Evolutionary conservation across 2,329 filamentous ascomycete genomes (phyloP), one percentile per base, ranked within the genome.

Genomic region (Cladophialophora psammophila): DNA sequence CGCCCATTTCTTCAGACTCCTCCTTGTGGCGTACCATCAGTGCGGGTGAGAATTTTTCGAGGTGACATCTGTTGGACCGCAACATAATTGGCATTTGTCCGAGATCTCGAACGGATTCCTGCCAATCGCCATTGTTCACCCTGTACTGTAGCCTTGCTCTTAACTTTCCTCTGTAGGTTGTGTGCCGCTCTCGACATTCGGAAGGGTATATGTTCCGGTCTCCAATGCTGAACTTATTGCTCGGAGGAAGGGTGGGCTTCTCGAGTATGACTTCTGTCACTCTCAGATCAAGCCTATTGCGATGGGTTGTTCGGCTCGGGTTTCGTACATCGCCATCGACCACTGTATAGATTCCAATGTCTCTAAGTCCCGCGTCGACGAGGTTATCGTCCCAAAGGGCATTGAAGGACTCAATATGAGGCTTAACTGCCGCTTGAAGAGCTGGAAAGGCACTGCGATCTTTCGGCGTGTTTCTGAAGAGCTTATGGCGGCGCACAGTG

Each of bases 331-430:
- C 87, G 71, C 93, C 93, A 78, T 99, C 95, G 57, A 97, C 87
- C 75, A 91, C 96, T 4, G 87, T 87, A 81, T 94, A 96, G 70
- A 88, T 91, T 75, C 94, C 95, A 80, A 99, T 98, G 77, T 99
- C 95, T 75, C 87, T 88, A 68, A 98, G 79, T 12, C 86, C 93
- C 71, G 92, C 89, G 58, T 91, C 87, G 62, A 99, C 78, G 60
- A 90, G 83, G 61, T 91, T 92, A 79, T 90, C 86, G 36, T 89
- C 87, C 77, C 97, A 96, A 56, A 98, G 85, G 60, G 89, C 89
- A 83, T 99, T 97, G 87, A 97, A 99, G 6, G 95, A 95, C 75
- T 97, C 90, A 74, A 98, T 91, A 79, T 99, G 95, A 58, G 95
- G 95, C 72, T 91, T 86, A 67, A 98, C 89, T n/a, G 94, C 92